A percentile compares a stretch with the other conserved stretches of the same genome.
Evolutionary conservation across 1,284 basidiomycete species (phyloP).

Genomic region (Malassezia japonica): DNA sequence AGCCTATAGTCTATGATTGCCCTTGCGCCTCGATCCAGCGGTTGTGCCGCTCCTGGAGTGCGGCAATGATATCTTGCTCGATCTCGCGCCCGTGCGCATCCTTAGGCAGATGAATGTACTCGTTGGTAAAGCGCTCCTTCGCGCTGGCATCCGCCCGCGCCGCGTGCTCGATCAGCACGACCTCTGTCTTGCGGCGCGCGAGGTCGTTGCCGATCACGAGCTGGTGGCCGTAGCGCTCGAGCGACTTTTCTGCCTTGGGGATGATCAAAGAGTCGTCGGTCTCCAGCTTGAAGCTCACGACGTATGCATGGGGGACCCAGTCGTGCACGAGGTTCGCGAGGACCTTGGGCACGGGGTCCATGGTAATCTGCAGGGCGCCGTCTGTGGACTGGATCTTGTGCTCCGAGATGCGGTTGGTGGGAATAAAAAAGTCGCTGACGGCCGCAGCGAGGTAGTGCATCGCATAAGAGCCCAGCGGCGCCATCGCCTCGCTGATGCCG

Average conservation of each 20-base stretch:
- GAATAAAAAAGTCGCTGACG: slow-evolving; percentile 94
- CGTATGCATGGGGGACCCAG: slow-evolving; percentile 82
- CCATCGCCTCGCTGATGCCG: slow-evolving; percentile 60
- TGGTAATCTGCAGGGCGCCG: slow-evolving; percentile 74
- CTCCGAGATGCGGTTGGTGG: slow-evolving; percentile 79
- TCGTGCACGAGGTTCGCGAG: slow-evolving; percentile 82
- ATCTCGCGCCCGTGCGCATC: slow-evolving; percentile 55
- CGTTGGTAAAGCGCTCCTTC: slow-evolving; percentile 52
- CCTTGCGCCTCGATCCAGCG: slow-evolving; percentile 58
- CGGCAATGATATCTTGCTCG: slow-evolving; percentile 77
- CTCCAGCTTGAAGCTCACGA: slow-evolving; percentile 97
- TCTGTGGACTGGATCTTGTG: slow-evolving; percentile 97
- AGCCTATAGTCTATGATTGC: background rate
- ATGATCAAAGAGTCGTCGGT: slow-evolving; percentile 74
- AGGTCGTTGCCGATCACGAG: slow-evolving; percentile 94
- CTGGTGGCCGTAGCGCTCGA: slow-evolving; percentile 90
- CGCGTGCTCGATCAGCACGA: slow-evolving; percentile 65
- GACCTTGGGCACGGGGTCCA: slow-evolving; percentile 98
- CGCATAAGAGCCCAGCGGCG: slow-evolving; percentile 60
- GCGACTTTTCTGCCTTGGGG: slow-evolving; percentile 76
- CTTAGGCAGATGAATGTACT: slow-evolving; percentile 61
- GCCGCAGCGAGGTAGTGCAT: slow-evolving; percentile 97
- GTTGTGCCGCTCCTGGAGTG: slow-evolving; percentile 65
- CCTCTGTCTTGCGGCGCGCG: slow-evolving; percentile 75
- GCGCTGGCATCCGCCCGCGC: background rate